phyloP scores from a whole-genome alignment of 768 basidiomycete genomes.

The Boletus subparvulus region DNA sequence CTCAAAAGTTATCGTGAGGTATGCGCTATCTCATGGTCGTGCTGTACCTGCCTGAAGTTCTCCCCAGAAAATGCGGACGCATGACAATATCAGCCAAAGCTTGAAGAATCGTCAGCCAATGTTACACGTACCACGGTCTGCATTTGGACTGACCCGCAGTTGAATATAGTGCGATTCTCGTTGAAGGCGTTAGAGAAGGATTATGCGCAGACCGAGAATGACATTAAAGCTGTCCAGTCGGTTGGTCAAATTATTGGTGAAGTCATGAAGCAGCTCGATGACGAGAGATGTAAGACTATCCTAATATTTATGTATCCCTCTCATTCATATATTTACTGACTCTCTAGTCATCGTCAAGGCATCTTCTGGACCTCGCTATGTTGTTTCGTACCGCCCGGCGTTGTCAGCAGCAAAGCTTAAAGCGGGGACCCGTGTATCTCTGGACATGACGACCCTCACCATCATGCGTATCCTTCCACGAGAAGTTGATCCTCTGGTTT shows the following conservation, averaged over 20 bases:
- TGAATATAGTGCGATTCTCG: constrained; percentile 77
- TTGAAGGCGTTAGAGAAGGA: constrained; percentile 86
- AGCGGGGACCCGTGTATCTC: constrained; percentile 89
- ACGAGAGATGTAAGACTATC: constrained; percentile 81
- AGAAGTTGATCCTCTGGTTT: constrained; percentile 96
- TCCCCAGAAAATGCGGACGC: constrained; percentile 87
- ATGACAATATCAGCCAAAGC: constrained; percentile 82
- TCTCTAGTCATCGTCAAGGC: constrained; percentile 93
- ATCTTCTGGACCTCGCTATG: constrained; percentile 96
- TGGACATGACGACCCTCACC: constrained; percentile 99
- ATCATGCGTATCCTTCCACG: constrained; percentile 98
- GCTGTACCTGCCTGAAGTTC: constrained; percentile 1
- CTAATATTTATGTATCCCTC: neutral
- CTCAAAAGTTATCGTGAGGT: constrained; percentile 79
- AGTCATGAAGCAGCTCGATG: constrained; percentile 97
- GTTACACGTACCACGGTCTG: neutral
- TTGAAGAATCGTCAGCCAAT: constrained; percentile 80
- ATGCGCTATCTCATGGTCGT: constrained; percentile 7
- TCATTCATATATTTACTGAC: neutral
- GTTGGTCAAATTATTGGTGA: constrained; percentile 99
- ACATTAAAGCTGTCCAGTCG: constrained; percentile 98
- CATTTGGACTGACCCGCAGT: neutral
- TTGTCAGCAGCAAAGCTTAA: constrained; percentile 92
- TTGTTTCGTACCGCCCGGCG: constrained; percentile 93
- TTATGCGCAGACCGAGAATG: constrained; percentile 95